Base-by-base conservation (phyloP, 345 rosid species). In the Citrus unshiu region DNA sequence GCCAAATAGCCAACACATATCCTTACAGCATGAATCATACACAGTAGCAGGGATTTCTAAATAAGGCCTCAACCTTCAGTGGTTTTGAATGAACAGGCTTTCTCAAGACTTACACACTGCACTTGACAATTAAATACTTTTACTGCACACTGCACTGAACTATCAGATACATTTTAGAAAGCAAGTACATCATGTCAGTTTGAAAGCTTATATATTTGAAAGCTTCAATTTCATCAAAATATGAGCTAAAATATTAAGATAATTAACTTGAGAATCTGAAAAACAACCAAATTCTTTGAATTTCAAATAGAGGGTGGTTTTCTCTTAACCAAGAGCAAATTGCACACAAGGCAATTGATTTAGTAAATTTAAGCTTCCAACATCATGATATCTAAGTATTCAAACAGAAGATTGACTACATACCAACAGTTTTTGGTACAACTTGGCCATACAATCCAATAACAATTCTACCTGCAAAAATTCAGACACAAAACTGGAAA, bases 401-500 rank as follows among this genome's bases (percentile, higher is more conserved):
- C 3, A 68, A 54, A 14, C 27, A 60, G 59, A 77, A 82, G 49
- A 79, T 82, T 51, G 71, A 70, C 73, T 59, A 73, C 90, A 82
- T 88, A 94, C 99, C 99, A 77, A 90, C 99, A 73, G 98, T 96
- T 89, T 87, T 94, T 32, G 98, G 97, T 72, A 91, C 99, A 83
- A 84, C 90, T 81, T 82, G 72, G 62, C 99, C 99, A 83, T 96
- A 94, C 79, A 96, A 84, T 82, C 99, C 99, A 84, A 93, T 89
- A 79, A 96, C 88, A 21, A 96, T 96, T 84, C 99, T 93, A 83
- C 99, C 99, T 94, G 93, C 86, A 93, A 25, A 82, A 79, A 56
- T 57, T 43, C 14, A 25, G 35, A 29, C 14, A 12, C 1, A 39
- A 22, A 5, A 34, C 7, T n/a, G 68, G 34, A 65, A 64, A n/a